Conservation (phyloP, 140 eudicot species). For the Oenanthe javanica region DNA sequence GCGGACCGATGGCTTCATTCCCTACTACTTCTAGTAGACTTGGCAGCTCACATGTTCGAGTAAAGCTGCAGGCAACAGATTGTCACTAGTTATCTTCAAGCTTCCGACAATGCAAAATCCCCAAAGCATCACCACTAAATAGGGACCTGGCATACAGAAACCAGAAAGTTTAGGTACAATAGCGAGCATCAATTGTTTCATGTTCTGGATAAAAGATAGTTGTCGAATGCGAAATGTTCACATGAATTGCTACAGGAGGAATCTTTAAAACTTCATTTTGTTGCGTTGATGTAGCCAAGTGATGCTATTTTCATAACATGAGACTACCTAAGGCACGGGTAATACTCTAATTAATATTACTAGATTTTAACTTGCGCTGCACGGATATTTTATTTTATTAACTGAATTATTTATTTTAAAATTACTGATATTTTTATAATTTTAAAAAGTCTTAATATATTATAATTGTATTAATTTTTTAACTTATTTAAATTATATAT, state of each 20-base stretch:
- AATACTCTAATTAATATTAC: neutral
- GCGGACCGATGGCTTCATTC: slow-evolving; percentile 27
- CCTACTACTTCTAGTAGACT: slow-evolving; percentile 11
- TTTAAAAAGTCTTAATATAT: too few relatives aligned
- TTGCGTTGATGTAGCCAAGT: neutral
- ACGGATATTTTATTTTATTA: too few relatives aligned
- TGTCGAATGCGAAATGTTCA: neutral
- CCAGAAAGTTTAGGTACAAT: neutral
- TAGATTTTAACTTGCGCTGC: too few relatives aligned
- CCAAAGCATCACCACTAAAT: neutral
- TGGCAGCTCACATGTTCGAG: slow-evolving; percentile 15
- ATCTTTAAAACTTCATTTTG: neutral
- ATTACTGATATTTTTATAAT: too few relatives aligned
- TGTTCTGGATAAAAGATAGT: neutral
- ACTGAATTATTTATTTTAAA: too few relatives aligned
- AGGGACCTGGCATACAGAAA: slow-evolving; percentile 7
- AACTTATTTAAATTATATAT: too few relatives aligned
- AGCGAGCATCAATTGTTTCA: neutral
- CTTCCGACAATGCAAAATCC: slow-evolving; percentile 3
- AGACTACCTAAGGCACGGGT: neutral
- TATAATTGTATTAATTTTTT: too few relatives aligned
- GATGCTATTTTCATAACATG: neutral
- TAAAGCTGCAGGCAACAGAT: slow-evolving; percentile 2
- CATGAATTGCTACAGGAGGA: too few relatives aligned
- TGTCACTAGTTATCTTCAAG: neutral